phyloP scores from a whole-genome alignment of 345 rosid species.

The Gynandropsis gynandra region DNA sequence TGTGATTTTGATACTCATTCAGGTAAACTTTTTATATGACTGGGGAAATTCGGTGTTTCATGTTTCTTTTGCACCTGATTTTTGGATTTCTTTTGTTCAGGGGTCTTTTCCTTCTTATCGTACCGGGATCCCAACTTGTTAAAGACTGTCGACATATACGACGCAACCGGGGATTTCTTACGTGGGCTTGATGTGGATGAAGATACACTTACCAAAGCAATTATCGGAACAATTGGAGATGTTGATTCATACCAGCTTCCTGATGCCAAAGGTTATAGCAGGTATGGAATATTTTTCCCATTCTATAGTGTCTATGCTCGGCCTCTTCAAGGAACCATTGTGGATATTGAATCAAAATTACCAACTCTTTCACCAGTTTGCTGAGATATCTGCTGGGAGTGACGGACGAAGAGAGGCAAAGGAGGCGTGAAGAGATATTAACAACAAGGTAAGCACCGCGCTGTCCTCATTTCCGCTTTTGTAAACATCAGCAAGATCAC shows the following conservation, averaged over 20 bases:
- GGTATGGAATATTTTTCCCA: constrained; percentile 33
- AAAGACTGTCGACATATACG: constrained; percentile 69
- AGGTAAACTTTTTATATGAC: constrained; percentile 27
- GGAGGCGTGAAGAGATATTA: constrained; percentile 78
- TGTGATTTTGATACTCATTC: constrained; percentile 72
- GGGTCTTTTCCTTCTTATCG: constrained; percentile 70
- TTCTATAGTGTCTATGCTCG: background rate
- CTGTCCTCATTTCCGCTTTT: background rate
- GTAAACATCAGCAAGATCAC: background rate
- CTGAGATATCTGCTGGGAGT: constrained; percentile 57
- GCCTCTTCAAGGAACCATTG: background rate
- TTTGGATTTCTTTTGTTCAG: constrained; percentile 24
- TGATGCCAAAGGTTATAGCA: constrained; percentile 89
- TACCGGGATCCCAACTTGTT: constrained; percentile 82
- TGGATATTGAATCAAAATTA: constrained; percentile 7
- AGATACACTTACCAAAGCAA: constrained; percentile 72
- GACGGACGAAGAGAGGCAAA: constrained; percentile 75
- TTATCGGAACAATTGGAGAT: constrained; percentile 83
- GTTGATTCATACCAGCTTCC: constrained; percentile 86
- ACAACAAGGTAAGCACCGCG: constrained; percentile 57
- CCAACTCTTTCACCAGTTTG: constrained; percentile 31
- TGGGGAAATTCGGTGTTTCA: background rate
- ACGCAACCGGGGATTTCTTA: constrained; percentile 71
- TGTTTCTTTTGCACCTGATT: constrained; percentile 10
- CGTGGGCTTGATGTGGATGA: constrained; percentile 65